A percentile compares a stretch with the other conserved stretches of the same genome.
phyloP scores from a whole-genome alignment of 495 filamentous ascomycete species.

The Cercophora sp. region DNA sequence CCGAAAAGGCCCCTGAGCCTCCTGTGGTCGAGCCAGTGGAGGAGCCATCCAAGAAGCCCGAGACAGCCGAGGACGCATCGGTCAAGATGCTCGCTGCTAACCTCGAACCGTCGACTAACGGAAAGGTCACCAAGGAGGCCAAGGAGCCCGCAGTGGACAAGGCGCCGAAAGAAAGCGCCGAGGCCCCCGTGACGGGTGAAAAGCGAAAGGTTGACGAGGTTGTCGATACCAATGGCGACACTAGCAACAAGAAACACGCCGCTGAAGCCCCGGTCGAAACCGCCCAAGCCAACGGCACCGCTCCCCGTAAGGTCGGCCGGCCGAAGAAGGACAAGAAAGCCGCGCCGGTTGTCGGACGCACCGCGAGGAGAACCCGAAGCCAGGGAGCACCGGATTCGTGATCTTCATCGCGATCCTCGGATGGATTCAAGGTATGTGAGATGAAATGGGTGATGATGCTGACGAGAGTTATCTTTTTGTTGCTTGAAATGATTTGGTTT shows the following conservation, averaged over 20 bases:
- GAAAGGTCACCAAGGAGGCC: conserved; percentile 13
- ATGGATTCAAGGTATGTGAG: conserved; percentile 3
- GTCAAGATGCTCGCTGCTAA: conserved; percentile 11
- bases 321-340: conserved; percentile 36
- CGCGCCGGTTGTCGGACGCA: conserved; percentile 31
- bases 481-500: too few relatives aligned
- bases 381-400: conserved; percentile 40
- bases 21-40: neutral
- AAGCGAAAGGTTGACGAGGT: conserved; percentile 4
- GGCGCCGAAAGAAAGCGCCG: neutral
- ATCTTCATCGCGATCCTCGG: too few relatives aligned
- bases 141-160: conserved; percentile 13
- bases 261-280: neutral
- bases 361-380: conserved; percentile 41
- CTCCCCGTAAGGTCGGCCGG: conserved; percentile 27
- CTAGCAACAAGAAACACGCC: neutral
- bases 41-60: neutral
- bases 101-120: conserved; percentile 2
- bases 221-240: conserved; percentile 1
- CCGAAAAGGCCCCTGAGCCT: neutral
- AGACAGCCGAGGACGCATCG: conserved; percentile 1
- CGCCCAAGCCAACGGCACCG: conserved; percentile 3
- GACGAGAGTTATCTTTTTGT: too few relatives aligned
- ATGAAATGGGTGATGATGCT: conserved; percentile 2
- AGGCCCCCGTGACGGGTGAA: neutral